Percentiles rank a stretch among this genome's conserved stretches.
These are phyloP conservation scores for Debaryomyces psychrophilus DNA, from an alignment of 1,139 yeast genomes.

Conservation along the genomic window DNA sequence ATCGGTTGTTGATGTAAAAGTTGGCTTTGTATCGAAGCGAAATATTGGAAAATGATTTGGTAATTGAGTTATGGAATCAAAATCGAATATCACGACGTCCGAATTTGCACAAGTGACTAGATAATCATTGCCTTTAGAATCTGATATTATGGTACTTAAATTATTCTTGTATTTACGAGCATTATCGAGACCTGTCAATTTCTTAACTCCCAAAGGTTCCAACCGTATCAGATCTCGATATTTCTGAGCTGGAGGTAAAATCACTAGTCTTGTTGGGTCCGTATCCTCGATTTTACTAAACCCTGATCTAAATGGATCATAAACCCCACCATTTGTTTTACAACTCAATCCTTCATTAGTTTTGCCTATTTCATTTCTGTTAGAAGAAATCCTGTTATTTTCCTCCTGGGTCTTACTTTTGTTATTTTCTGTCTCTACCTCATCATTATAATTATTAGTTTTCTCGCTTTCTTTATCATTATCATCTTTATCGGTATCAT, in stretches of 20 bases:
- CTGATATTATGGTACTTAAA: slow-evolving; percentile 23
- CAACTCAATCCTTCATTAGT: background rate
- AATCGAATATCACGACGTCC: slow-evolving; percentile 32
- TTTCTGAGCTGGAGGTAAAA: slow-evolving; percentile 35
- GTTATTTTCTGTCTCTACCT: background rate
- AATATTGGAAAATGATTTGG: slow-evolving; percentile 31
- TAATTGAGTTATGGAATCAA: slow-evolving; percentile 26
- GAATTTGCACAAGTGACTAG: slow-evolving; percentile 35
- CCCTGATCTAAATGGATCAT: slow-evolving; percentile 22
- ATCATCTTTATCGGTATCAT: background rate
- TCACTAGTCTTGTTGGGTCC: slow-evolving; percentile 27
- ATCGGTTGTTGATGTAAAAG: slow-evolving; percentile 40
- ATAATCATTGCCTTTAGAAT: slow-evolving; percentile 20
- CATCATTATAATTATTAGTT: background rate
- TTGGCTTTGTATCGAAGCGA: slow-evolving; percentile 45
- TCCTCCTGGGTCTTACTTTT: background rate
- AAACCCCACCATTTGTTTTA: slow-evolving; percentile 18
- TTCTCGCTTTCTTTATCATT: background rate
- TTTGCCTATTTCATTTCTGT: background rate
- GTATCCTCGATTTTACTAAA: slow-evolving; percentile 20
- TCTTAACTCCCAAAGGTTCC: slow-evolving; percentile 26
- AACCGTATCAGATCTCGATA: slow-evolving; percentile 33
- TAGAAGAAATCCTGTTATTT: background rate
- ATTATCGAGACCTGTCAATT: slow-evolving; percentile 23
- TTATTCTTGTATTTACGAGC: slow-evolving; percentile 42